These are phyloP conservation scores for Yamadazyma spencermartinsiae DNA, from an alignment of 1,139 yeast species.

Conservation along the genomic window DNA sequence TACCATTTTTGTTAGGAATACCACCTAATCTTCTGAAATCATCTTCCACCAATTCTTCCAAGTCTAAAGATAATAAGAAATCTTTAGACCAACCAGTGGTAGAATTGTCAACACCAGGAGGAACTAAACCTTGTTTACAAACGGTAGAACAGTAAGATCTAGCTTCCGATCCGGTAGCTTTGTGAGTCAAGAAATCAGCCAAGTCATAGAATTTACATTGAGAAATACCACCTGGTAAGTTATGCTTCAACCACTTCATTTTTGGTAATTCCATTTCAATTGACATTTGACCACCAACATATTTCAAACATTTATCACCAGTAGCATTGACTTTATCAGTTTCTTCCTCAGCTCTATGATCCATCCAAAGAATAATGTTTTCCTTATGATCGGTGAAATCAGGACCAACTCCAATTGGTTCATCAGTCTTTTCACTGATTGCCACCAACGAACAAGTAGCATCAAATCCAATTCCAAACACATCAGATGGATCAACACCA, in stretches of 20 bases:
- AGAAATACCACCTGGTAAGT: slow-evolving; percentile 67
- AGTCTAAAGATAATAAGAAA: slow-evolving; percentile 65
- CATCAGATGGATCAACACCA: slow-evolving; percentile 62
- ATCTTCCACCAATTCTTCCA: slow-evolving; percentile 76
- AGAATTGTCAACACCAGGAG: slow-evolving; percentile 85
- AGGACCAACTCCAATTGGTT: slow-evolving; percentile 90
- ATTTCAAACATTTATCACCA: slow-evolving; percentile 73
- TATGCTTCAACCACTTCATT: slow-evolving; percentile 91
- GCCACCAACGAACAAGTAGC: slow-evolving; percentile 96
- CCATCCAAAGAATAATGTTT: slow-evolving; percentile 96
- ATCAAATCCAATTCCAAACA: slow-evolving; percentile 91
- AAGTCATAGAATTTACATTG: slow-evolving; percentile 86
- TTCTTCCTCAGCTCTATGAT: slow-evolving; percentile 91
- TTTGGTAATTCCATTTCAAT: slow-evolving; percentile 98
- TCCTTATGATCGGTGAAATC: slow-evolving; percentile 71
- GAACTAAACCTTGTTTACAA: slow-evolving; percentile 94
- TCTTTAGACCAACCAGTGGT: slow-evolving; percentile 87
- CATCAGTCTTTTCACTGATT: slow-evolving; percentile 60
- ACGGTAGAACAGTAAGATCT: slow-evolving; percentile 88
- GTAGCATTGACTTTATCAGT: slow-evolving; percentile 80
- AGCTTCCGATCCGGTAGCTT: slow-evolving; percentile 84
- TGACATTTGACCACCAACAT: slow-evolving; percentile 97
- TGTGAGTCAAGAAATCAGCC: slow-evolving; percentile 87
- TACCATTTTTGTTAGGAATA: slow-evolving; percentile 68
- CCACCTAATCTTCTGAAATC: slow-evolving; percentile 85